Evolutionary conservation across 2,329 filamentous ascomycete species (phyloP).

Genomic region (Immersiporthe knoxdaviesiana): DNA sequence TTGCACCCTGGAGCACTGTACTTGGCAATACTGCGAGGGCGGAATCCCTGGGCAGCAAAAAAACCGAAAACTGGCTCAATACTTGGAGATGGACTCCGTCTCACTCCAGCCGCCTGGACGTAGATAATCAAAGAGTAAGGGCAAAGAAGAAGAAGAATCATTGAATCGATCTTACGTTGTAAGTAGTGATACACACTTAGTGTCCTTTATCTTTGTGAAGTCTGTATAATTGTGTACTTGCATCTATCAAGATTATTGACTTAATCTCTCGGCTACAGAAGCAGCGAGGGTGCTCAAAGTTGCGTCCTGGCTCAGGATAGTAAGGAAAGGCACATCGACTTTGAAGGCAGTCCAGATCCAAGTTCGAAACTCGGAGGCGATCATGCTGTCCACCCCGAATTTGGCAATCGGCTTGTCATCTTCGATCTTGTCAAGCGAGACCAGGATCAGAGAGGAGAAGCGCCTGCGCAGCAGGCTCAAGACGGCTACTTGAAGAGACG

Average conservation of each 20-base stretch:
- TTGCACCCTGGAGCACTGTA: constrained; percentile 18
- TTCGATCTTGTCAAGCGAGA: constrained; percentile 31
- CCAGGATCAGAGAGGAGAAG: not conserved
- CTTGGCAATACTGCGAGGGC: constrained; percentile 14
- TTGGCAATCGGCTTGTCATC: constrained; percentile 34
- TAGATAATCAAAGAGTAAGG: no score
- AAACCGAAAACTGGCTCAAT: constrained; percentile 31
- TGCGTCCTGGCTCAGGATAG: not conserved
- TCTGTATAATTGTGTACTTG: no score
- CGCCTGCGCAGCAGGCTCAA: not conserved
- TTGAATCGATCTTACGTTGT: no score
- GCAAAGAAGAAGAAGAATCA: no score
- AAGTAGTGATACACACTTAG: no score
- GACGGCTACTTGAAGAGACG: not conserved
- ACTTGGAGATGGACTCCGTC: constrained; percentile 31
- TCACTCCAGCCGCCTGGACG: no score
- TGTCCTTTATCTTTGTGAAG: no score
- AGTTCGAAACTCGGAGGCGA: constrained; percentile 44
- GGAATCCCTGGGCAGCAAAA: constrained; percentile 18
- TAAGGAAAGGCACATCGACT: constrained; percentile 40
- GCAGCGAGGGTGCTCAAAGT: not conserved
- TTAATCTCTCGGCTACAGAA: not conserved
- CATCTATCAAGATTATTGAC: not conserved
- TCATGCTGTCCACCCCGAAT: constrained; percentile 47
- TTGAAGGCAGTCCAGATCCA: constrained; percentile 41